phyloP scores from a whole-genome alignment of 768 basidiomycete species.

The Saitozyma podzolica region DNA sequence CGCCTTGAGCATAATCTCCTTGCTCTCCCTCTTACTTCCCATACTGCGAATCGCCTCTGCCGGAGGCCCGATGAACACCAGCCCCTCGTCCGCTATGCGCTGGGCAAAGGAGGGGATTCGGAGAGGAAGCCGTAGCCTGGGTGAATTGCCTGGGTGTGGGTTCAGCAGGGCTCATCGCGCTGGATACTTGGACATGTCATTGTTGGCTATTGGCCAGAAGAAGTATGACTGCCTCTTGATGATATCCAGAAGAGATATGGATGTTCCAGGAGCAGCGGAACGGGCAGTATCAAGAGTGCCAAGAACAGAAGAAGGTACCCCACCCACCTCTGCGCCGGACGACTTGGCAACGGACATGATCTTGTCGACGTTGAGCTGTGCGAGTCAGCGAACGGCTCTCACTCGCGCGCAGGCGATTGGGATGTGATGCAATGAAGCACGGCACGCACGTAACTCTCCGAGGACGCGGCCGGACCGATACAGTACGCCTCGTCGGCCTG shows the following conservation, averaged over 20 bases:
- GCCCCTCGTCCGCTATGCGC: conserved; percentile 69
- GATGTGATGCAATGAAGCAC: background rate
- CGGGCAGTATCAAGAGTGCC: too few species aligned
- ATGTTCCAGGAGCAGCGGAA: too few species aligned
- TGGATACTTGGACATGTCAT: too few species aligned
- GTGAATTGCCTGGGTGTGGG: conserved; percentile 71
- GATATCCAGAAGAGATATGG: too few species aligned
- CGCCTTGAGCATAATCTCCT: conserved; percentile 93
- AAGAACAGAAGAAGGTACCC: background rate
- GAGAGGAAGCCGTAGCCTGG: conserved; percentile 93
- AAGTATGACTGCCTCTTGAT: too few species aligned
- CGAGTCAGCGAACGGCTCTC: conserved; percentile 2
- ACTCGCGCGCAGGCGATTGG: background rate
- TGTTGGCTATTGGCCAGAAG: too few species aligned
- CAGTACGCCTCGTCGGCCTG: conserved; percentile 86
- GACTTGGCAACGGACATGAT: conserved; percentile 78
- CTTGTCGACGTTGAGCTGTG: conserved; percentile 78
- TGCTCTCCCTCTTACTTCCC: conserved; percentile 98
- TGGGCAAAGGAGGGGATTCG: conserved; percentile 82
- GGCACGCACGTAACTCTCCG: conserved; percentile 78
- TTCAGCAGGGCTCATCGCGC: background rate
- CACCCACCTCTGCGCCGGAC: conserved; percentile 77
- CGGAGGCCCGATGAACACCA: conserved; percentile 89
- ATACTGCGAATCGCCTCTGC: conserved; percentile 83
- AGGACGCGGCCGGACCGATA: conserved; percentile 85